Evolutionary conservation across 768 basidiomycete species (phyloP).

Genomic region (Russula earlei): DNA sequence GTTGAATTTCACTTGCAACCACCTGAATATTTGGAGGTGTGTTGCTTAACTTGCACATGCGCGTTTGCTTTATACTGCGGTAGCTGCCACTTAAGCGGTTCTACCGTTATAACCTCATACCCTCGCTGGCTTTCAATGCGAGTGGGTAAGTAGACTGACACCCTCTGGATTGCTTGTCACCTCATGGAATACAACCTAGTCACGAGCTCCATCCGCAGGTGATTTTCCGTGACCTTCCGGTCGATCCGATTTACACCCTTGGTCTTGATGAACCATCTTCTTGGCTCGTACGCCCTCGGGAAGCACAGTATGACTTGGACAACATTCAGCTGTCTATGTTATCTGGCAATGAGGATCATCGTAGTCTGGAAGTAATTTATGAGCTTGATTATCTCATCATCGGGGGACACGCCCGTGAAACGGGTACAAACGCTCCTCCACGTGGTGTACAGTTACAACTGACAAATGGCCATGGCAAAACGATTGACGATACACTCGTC

Average conservation of each 20-base stretch:
- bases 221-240: slow-evolving; percentile 63
- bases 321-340: slow-evolving; percentile 81
- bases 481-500: slow-evolving; percentile 80
- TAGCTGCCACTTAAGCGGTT: slow-evolving; percentile 89
- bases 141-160: slow-evolving; percentile 45
- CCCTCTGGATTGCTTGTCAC: not conserved
- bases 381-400: slow-evolving; percentile 86
- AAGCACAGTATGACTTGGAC: slow-evolving; percentile 88
- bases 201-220: slow-evolving; percentile 49
- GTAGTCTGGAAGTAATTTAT: slow-evolving; percentile 68
- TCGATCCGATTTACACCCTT: slow-evolving; percentile 88
- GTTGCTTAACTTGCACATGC: slow-evolving; percentile 14
- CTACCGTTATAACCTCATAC: slow-evolving; percentile 68
- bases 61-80: not conserved
- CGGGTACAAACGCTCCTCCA: slow-evolving; percentile 53
- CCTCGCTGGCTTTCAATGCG: slow-evolving; percentile 51
- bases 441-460: slow-evolving; percentile 90
- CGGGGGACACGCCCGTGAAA: slow-evolving; percentile 89
- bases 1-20: slow-evolving; percentile 81
- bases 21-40: slow-evolving; percentile 53
- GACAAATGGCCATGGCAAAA: slow-evolving; percentile 31
- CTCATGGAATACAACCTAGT: slow-evolving; percentile 27
- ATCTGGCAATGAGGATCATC: slow-evolving; percentile 38
- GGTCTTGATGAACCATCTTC: slow-evolving; percentile 83
- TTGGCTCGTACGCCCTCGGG: slow-evolving; percentile 88